These are phyloP conservation scores for Anacardium occidentale DNA, from an alignment of 345 rosid species.

Conservation along the genomic window DNA sequence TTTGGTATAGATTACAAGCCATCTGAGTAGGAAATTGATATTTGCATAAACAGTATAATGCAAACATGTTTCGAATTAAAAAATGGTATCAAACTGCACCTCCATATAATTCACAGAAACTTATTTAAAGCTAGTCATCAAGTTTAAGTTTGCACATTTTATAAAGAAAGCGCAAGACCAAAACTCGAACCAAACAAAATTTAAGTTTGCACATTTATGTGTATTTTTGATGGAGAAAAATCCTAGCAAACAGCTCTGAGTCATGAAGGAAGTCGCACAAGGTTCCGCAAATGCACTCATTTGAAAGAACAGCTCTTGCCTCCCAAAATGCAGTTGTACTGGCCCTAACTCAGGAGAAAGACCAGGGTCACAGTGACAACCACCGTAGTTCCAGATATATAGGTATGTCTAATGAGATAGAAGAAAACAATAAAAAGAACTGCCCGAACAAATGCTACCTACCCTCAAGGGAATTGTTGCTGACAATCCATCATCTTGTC, in stretches of 20 bases:
- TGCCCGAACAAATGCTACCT: slow-evolving; percentile 22
- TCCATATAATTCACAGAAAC: no score
- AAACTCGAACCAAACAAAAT: neutral
- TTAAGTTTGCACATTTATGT: neutral
- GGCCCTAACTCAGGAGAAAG: slow-evolving; percentile 1
- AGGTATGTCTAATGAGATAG: neutral
- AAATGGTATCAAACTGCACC: no score
- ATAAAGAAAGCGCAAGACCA: no score
- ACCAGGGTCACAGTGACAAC: neutral
- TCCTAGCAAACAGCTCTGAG: neutral
- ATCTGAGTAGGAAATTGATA: neutral
- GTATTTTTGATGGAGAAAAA: neutral
- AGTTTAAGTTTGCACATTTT: no score
- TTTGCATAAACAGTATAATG: neutral
- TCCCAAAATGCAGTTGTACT: neutral
- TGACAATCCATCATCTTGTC: slow-evolving; percentile 75
- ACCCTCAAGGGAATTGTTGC: slow-evolving; percentile 80
- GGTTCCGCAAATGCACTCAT: neutral
- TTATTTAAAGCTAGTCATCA: no score
- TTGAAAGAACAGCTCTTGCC: no score
- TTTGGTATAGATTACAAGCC: neutral
- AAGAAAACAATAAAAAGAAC: neutral
- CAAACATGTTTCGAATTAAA: no score
- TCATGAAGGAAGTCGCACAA: neutral
- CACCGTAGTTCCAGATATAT: neutral